phyloP scores from a whole-genome alignment of 306 rosid genomes.

The Phaseolus lunatus region DNA sequence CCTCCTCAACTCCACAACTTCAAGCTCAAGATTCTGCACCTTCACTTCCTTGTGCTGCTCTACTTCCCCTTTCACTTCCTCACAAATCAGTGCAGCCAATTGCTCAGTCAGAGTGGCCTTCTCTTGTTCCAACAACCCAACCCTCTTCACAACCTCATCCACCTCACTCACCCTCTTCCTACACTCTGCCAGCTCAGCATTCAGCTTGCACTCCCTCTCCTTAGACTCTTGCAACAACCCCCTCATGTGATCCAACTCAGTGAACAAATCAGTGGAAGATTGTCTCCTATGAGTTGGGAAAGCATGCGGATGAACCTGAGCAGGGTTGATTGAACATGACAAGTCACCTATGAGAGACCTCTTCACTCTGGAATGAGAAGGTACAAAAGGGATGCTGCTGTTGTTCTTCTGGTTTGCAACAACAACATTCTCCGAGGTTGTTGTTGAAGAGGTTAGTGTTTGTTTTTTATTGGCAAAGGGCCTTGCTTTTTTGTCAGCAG shows the following conservation, averaged over 20 bases:
- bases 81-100: slow-evolving; percentile 46
- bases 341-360: slow-evolving; percentile 85
- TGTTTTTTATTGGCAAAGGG: slow-evolving; percentile 55
- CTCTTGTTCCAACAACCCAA: slow-evolving; percentile 69
- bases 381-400: slow-evolving; percentile 51
- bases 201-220: slow-evolving; percentile 80
- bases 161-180: slow-evolving; percentile 60
- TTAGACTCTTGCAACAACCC: slow-evolving; percentile 79
- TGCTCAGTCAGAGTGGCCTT: slow-evolving; percentile 65
- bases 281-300: slow-evolving; percentile 81
- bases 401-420: slow-evolving; percentile 47
- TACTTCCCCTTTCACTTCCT: slow-evolving; percentile 46
- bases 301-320: slow-evolving; percentile 77
- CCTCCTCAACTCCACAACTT: slow-evolving; percentile 88
- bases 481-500: slow-evolving; percentile 77
- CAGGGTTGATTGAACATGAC: slow-evolving; percentile 63
- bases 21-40: slow-evolving; percentile 66
- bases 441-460: slow-evolving; percentile 44
- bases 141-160: slow-evolving; percentile 63
- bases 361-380: slow-evolving; percentile 74
- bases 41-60: slow-evolving; percentile 37
- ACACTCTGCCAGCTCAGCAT: slow-evolving; percentile 73
- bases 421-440: slow-evolving; percentile 49
- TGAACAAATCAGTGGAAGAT: slow-evolving; percentile 87
- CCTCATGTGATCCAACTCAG: slow-evolving; percentile 89